Percentiles rank a stretch among this genome's conserved stretches.
Evolutionary conservation across 805 yeast species (phyloP).

Genomic region (Ogataea neopini): DNA sequence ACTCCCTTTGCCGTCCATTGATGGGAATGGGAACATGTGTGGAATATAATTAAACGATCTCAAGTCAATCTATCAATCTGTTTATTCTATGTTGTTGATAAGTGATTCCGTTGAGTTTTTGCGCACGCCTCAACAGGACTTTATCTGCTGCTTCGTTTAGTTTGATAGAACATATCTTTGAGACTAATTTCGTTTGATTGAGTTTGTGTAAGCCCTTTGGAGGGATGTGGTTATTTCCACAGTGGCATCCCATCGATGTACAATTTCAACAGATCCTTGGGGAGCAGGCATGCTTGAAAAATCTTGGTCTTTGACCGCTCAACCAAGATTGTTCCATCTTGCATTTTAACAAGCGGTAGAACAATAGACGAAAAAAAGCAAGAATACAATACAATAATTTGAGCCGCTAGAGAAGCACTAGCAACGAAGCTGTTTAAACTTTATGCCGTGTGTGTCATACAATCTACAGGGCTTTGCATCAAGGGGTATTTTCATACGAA

Average conservation of each 20-base stretch:
- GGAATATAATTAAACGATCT: too few relatives aligned
- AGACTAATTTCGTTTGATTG: neutral
- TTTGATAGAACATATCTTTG: neutral
- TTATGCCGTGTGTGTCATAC: neutral
- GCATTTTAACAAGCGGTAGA: neutral
- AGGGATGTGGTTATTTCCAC: neutral
- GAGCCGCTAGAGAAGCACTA: slow-evolving; percentile 6
- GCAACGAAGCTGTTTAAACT: neutral
- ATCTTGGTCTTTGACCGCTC: slow-evolving; percentile 1
- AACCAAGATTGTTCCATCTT: neutral
- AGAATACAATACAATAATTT: neutral
- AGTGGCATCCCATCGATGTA: neutral
- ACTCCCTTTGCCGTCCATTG: neutral
- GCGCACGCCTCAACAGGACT: neutral
- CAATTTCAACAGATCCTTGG: slow-evolving; percentile 2
- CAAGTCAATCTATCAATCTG: too few relatives aligned
- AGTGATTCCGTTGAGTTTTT: neutral
- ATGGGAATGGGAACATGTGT: slow-evolving; percentile 1
- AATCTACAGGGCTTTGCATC: neutral
- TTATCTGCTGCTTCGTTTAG: neutral
- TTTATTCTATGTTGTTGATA: too few relatives aligned
- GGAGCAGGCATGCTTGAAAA: slow-evolving; percentile 7
- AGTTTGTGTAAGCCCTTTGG: neutral
- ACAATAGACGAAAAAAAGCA: neutral
- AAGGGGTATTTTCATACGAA: neutral